A percentile compares a stretch with the other conserved stretches of the same genome.
phyloP scores from a whole-genome alignment of 1,139 yeast species.

The Candida freyschussii region DNA sequence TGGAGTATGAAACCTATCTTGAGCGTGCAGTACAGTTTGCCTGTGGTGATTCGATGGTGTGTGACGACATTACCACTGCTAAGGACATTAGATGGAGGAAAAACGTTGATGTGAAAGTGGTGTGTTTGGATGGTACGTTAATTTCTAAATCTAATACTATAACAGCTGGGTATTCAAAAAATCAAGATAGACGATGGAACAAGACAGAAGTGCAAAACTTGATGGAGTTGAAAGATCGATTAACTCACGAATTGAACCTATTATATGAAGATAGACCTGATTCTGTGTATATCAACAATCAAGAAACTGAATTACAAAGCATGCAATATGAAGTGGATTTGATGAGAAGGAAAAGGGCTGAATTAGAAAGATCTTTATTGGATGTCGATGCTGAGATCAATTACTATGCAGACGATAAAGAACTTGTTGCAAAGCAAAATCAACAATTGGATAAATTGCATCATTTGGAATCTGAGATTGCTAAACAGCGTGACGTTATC shows the following conservation, averaged over 20 bases:
- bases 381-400: conserved; percentile 54
- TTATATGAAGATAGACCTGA: conserved; percentile 47
- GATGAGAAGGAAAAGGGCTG: conserved; percentile 47
- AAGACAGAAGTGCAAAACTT: conserved; percentile 62
- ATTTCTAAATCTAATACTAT: conserved; percentile 83
- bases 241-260: conserved; percentile 48
- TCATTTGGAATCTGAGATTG: conserved; percentile 21
- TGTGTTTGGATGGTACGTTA: conserved; percentile 78
- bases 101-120: conserved; percentile 60
- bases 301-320: conserved; percentile 52
- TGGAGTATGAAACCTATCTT: conserved; percentile 61
- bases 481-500: conserved; percentile 30
- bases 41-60: conserved; percentile 78
- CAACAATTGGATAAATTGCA: conserved; percentile 24
- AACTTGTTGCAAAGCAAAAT: conserved; percentile 32
- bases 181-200: conserved; percentile 57
- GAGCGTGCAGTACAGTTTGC: conserved; percentile 80
- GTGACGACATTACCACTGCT: conserved; percentile 67
- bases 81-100: conserved; percentile 67
- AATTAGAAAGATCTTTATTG: conserved; percentile 45
- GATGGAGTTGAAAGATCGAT: conserved; percentile 54
- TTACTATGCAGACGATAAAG: conserved; percentile 38
- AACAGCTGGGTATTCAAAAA: conserved; percentile 75
- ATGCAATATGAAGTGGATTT: conserved; percentile 47
- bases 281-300: conserved; percentile 52